Evolutionary conservation across 441 rosid species (phyloP), one percentile per base, ranked within the genome.

Genomic region (Populus trichocarpa): DNA sequence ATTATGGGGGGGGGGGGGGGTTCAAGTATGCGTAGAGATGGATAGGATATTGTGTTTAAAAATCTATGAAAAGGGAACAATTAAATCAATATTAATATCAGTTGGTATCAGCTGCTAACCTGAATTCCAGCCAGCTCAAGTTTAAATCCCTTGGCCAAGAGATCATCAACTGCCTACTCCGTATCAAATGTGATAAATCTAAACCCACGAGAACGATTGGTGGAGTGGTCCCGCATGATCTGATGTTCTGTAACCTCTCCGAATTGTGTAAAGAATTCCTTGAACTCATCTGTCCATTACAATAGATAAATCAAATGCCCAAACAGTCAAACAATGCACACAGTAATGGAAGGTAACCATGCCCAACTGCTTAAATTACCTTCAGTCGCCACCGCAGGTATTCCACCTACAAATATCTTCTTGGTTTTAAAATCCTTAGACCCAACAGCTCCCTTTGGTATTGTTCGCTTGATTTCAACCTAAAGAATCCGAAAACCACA

Each of bases 321-420:
- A 16, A 33, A 6, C 13, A 32, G 32, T 73, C 64, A 50, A 61
- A 18, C 8, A 72, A 61, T 2, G n/a, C 6, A n/a, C 73, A 68
- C 25, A 0, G 67, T 18, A 7, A 35, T 53, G 61, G 32, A 80
- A 22, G 65, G 36, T 26, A 57, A 64, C 12, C 65, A 72, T n/a
- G 23, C 4, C 6, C 20, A 42, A 46, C 66, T 4, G 8, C 67
- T 0, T 36, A 69, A 72, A 42, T 79, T 85, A 92, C 97, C 99
- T 84, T 92, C 97, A 0, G 90, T 89, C 64, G 91, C 88, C 25
- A 88, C 53, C 0, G 93, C 78, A 69, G 98, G 99, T 64, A 93
- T 93, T 73, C 99, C 99, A 75, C 99, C 97, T 59, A 93, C 91
- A 82, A 93, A 93, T 72, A 96, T 96, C 88, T 91, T 93, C 87